A percentile compares a stretch with the other conserved stretches of the same genome.
Evolutionary conservation across 768 basidiomycete species (phyloP).

Genomic region (Leccinum variicolor): DNA sequence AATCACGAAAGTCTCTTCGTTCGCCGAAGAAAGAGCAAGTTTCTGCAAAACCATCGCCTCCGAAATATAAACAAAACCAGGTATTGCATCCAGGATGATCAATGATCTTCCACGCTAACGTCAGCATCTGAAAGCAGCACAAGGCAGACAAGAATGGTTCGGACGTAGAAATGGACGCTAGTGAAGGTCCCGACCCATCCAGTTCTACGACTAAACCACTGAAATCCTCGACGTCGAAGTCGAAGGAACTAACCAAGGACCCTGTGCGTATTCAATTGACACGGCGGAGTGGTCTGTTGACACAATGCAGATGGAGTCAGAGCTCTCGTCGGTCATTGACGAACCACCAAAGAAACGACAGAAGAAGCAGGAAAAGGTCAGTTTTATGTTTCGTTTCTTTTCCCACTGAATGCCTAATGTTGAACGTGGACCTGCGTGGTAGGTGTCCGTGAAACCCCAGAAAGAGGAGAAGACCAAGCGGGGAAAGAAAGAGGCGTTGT

Average conservation of each 20-base stretch:
- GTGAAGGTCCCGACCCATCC: constrained; percentile 9
- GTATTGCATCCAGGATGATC: background rate
- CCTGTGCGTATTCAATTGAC: constrained; percentile 17
- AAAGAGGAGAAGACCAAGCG: constrained; percentile 24
- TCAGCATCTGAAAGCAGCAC: background rate
- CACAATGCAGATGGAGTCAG: constrained; percentile 36
- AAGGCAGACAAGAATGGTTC: constrained; percentile 4
- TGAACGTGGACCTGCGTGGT: background rate
- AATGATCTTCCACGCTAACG: background rate
- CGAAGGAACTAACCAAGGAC: constrained; percentile 7
- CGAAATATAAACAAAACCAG: constrained; percentile 15
- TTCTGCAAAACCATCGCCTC: constrained; percentile 1
- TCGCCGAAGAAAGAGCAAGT: constrained; percentile 10
- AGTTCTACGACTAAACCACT: constrained; percentile 4
- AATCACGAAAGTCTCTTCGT: background rate
- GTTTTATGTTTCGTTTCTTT: background rate
- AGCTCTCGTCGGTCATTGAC: constrained; percentile 57
- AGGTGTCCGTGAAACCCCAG: constrained; percentile 24
- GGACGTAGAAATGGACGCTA: constrained; percentile 10
- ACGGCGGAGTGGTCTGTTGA: constrained; percentile 2
- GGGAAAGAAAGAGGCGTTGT: constrained; percentile 33
- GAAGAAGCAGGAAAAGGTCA: constrained; percentile 38
- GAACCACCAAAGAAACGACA: constrained; percentile 50
- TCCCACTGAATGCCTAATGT: background rate
- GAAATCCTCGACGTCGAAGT: constrained; percentile 4